phyloP scores from a whole-genome alignment of 2,329 filamentous ascomycete genomes.

The Cordyceps fumosorosea region DNA sequence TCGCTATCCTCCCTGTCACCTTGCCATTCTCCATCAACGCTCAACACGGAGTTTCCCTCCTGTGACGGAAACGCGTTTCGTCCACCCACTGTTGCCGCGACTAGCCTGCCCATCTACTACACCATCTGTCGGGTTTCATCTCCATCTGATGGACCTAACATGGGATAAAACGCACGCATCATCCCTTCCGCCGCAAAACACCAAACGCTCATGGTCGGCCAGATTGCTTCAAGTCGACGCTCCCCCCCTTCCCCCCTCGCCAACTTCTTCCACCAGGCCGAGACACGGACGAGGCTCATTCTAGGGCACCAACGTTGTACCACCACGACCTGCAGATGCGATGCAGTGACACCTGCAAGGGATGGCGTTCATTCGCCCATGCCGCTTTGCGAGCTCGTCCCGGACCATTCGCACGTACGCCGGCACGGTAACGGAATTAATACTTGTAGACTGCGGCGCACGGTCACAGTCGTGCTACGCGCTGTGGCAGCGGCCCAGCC shows the following conservation, averaged over 20 bases:
- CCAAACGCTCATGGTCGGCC: not conserved
- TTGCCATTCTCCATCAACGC: not conserved
- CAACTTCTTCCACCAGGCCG: not conserved
- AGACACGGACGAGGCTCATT: not conserved
- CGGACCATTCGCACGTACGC: not conserved
- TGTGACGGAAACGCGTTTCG: slow-evolving; percentile 10
- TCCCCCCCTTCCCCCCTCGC: not conserved
- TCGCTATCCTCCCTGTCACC: not conserved
- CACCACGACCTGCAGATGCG: not conserved
- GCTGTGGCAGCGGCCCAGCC: not conserved
- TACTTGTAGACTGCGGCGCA: too few species aligned
- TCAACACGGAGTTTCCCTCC: slow-evolving; percentile 6
- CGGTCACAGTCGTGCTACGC: not conserved
- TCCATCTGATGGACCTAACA: not conserved
- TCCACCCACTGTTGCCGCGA: not conserved
- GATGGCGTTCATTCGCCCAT: not conserved
- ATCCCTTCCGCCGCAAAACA: not conserved
- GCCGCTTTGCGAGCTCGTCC: not conserved
- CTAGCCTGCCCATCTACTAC: not conserved
- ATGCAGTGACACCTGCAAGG: not conserved
- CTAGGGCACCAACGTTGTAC: not conserved
- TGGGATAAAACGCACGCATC: not conserved
- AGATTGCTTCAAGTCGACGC: not conserved
- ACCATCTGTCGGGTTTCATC: slow-evolving; percentile 5
- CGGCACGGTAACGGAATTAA: too few species aligned